phyloP scores from a whole-genome alignment of 2,329 filamentous ascomycete species.

The Diaporthe longicolla region DNA sequence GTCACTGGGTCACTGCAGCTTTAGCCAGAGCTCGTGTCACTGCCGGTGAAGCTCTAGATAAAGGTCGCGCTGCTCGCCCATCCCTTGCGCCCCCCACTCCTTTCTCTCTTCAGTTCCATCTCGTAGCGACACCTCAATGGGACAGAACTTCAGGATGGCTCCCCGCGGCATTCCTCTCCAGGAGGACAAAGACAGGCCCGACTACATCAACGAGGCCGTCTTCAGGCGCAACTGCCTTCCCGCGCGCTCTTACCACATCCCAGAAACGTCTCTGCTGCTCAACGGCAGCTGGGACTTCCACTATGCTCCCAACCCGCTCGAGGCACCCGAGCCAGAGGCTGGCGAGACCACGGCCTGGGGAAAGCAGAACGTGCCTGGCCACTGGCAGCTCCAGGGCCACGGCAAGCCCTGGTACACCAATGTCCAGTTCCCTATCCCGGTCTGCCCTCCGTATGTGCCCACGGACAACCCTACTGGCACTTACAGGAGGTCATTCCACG shows the following conservation, averaged over 20 bases:
- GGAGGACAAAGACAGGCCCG: conserved; percentile 55
- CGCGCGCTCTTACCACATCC: conserved; percentile 66
- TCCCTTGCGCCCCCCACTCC: neutral
- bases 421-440: conserved; percentile 75
- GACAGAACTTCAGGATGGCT: conserved; percentile 43
- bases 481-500: conserved; percentile 69
- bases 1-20: conserved; percentile 14
- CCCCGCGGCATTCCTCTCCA: conserved; percentile 52
- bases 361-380: conserved; percentile 72
- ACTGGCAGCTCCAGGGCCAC: conserved; percentile 80
- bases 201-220: conserved; percentile 65
- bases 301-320: conserved; percentile 60
- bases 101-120: neutral
- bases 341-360: conserved; percentile 56
- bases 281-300: conserved; percentile 73
- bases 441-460: conserved; percentile 74
- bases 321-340: conserved; percentile 58
- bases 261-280: conserved; percentile 62
- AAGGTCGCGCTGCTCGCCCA: neutral
- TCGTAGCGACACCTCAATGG: conserved; percentile 11
- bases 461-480: conserved; percentile 75
- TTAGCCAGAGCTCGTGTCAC: conserved; percentile 16
- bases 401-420: conserved; percentile 79
- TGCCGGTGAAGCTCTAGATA: neutral
- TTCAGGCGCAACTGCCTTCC: conserved; percentile 68